Evolutionary conservation across 192 early-diverging fungal species (phyloP).

Genomic region (Backusella liffmaniae): DNA sequence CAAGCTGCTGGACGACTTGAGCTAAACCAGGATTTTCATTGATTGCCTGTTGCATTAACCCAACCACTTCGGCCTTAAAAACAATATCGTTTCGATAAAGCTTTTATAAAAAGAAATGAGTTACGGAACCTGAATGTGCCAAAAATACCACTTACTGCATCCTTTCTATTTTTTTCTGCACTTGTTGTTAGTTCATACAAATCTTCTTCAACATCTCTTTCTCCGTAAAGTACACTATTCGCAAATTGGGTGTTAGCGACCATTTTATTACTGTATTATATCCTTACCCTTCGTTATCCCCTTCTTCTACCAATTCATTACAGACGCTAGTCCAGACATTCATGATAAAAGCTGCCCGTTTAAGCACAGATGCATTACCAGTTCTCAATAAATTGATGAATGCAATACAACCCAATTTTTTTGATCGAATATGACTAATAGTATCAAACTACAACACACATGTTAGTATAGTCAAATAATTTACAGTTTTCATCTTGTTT

Average conservation of each 20-base stretch:
- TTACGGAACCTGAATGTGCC: no score
- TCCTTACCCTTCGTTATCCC: slow-evolving; percentile 58
- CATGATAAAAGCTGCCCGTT: slow-evolving; percentile 51
- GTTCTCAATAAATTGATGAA: slow-evolving; percentile 56
- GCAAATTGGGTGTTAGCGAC: not conserved
- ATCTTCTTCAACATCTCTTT: slow-evolving; percentile 46
- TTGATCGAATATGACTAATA: slow-evolving; percentile 63
- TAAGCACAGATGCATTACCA: slow-evolving; percentile 45
- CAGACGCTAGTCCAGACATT: slow-evolving; percentile 61
- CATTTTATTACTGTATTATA: not conserved
- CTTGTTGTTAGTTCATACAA: slow-evolving; percentile 43
- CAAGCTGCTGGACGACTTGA: slow-evolving; percentile 43
- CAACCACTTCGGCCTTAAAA: slow-evolving; percentile 51
- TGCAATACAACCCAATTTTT: slow-evolving; percentile 66
- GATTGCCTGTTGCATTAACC: slow-evolving; percentile 52
- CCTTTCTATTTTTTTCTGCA: slow-evolving; percentile 50
- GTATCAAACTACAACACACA: slow-evolving; percentile 64
- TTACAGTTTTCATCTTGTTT: not conserved
- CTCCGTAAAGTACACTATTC: slow-evolving; percentile 53
- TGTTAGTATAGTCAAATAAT: not conserved
- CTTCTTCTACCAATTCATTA: slow-evolving; percentile 55
- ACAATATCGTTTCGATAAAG: slow-evolving; percentile 59
- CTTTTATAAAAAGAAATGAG: not conserved
- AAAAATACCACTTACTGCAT: slow-evolving; percentile 26
- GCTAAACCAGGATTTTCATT: slow-evolving; percentile 33